These are phyloP conservation scores for Trichoderma aggressivum DNA, from an alignment of 2,329 filamentous ascomycete species.

Conservation along the genomic window DNA sequence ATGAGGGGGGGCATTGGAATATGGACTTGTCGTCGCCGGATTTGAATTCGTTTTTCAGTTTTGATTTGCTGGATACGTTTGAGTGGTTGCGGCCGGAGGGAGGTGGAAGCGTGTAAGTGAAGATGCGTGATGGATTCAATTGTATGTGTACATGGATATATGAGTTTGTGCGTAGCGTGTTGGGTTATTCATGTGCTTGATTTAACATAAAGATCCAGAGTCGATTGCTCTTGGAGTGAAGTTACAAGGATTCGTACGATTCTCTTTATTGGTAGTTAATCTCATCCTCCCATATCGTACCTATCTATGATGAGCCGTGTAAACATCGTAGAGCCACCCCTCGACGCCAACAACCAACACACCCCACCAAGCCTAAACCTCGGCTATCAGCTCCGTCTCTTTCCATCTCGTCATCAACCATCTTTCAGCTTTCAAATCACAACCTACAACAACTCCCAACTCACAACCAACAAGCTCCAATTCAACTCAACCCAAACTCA, in stretches of 20 bases:
- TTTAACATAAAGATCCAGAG: not conserved
- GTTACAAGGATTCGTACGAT: not conserved
- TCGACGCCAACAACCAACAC: not conserved
- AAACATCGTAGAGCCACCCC: not conserved
- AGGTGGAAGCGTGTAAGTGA: not conserved
- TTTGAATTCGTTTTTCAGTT: constrained; percentile 38
- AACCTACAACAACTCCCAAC: not conserved
- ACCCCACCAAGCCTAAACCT: constrained; percentile 18
- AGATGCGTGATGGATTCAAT: not conserved
- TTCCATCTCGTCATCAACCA: not conserved
- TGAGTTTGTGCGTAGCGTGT: not conserved
- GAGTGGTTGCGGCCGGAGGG: constrained; percentile 39
- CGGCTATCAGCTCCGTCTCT: constrained; percentile 1
- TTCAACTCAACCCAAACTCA: not conserved
- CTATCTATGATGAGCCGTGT: not conserved
- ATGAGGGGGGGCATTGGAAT: constrained; percentile 6
- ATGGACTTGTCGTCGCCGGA: not conserved
- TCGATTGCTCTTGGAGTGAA: not conserved
- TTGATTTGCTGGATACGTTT: constrained; percentile 48
- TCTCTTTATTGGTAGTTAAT: not conserved
- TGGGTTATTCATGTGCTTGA: not conserved
- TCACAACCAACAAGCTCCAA: not conserved
- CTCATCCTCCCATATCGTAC: not conserved
- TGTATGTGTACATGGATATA: too few species aligned
- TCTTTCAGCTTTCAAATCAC: not conserved